Conservation (phyloP, 2,329 filamentous ascomycete species). For the Emericellopsis atlantica region DNA sequence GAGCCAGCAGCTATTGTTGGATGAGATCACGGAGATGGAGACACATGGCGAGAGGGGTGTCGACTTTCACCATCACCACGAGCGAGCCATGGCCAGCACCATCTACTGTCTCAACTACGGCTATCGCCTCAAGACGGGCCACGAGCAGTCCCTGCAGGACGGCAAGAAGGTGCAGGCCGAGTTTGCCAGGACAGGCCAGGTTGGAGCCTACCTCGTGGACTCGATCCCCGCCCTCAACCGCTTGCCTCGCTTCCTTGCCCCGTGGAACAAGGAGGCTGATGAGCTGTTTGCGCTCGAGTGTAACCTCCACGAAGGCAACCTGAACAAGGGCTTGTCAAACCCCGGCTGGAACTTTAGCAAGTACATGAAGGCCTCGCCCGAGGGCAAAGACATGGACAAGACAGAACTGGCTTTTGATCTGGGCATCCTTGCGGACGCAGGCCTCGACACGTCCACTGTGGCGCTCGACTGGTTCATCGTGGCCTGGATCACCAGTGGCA, state of each 20-base stretch:
- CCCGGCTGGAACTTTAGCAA: slow-evolving; percentile 18
- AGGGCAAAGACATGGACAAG: slow-evolving; percentile 9
- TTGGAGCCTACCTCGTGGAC: slow-evolving; percentile 25
- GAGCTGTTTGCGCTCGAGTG: slow-evolving; percentile 17
- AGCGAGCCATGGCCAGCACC: slow-evolving; percentile 21
- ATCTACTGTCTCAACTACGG: slow-evolving; percentile 24
- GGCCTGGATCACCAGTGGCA: slow-evolving; percentile 12
- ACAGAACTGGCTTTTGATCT: slow-evolving; percentile 19
- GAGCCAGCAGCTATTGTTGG: slow-evolving; percentile 26
- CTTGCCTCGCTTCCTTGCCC: slow-evolving; percentile 21
- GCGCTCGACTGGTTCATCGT: slow-evolving; percentile 17
- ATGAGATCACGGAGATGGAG: slow-evolving; percentile 21
- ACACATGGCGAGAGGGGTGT: slow-evolving; percentile 9
- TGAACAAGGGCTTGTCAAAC: slow-evolving; percentile 8
- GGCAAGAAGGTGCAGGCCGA: slow-evolving; percentile 11
- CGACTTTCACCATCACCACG: slow-evolving; percentile 16
- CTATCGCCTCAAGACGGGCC: slow-evolving; percentile 13
- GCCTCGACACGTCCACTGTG: slow-evolving; percentile 16
- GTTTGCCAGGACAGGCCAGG: slow-evolving; percentile 11
- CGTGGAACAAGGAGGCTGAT: slow-evolving; percentile 19
- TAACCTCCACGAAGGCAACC: slow-evolving; percentile 12
- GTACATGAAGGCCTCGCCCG: slow-evolving; percentile 9
- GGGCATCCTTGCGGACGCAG: slow-evolving; percentile 16
- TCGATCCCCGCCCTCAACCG: slow-evolving; percentile 25
- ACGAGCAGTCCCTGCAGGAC: slow-evolving; percentile 11